phyloP scores from a whole-genome alignment of 148 eudicot genomes.

The Arbutus unedo region DNA sequence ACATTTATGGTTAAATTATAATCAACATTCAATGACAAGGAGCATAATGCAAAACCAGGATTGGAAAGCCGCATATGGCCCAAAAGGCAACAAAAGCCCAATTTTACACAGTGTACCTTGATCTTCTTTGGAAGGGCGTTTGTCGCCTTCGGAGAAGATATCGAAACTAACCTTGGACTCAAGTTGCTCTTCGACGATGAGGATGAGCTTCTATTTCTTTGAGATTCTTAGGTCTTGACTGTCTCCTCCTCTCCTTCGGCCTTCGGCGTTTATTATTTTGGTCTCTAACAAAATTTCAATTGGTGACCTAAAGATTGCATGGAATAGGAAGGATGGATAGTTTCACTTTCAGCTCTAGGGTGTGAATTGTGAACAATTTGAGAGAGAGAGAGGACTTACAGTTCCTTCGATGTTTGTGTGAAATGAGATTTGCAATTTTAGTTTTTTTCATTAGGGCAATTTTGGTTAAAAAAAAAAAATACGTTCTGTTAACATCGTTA shows the following conservation, averaged over 20 bases:
- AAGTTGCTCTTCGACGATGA: constrained; percentile 70
- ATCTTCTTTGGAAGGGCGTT: no score
- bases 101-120: no score
- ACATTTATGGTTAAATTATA: no score
- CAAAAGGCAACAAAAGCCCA: no score
- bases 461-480: no score
- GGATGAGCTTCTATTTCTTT: constrained; percentile 56
- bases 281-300: not conserved
- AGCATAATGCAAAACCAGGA: no score
- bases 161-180: constrained; percentile 79
- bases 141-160: constrained; percentile 79
- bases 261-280: constrained; percentile 46
- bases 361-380: not conserved
- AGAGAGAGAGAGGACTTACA: not conserved
- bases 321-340: not conserved
- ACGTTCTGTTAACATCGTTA: no score
- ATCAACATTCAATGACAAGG: no score
- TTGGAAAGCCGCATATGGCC: no score
- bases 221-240: constrained; percentile 46
- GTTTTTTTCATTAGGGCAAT: no score
- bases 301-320: not conserved
- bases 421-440: no score
- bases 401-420: no score
- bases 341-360: not conserved
- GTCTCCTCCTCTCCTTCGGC: constrained; percentile 40